Base-by-base conservation (phyloP, 805 yeast genomes). In the Candida sphagnicola region DNA sequence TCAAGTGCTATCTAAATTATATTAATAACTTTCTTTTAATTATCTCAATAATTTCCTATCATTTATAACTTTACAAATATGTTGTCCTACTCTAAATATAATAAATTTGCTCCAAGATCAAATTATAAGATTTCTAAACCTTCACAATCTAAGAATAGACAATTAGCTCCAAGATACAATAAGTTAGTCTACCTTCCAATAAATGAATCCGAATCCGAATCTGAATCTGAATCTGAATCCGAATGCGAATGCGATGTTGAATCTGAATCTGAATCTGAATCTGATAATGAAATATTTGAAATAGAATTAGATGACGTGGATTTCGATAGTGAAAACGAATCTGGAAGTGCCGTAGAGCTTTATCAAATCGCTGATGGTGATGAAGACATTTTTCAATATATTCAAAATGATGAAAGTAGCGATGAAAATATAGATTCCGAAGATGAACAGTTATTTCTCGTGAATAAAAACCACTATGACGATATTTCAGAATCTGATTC, bases 191-290 rank as follows among this genome's bases (percentile, higher is more conserved):
- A 26, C 15, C 5, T 26, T 5, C 29, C 29, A 5, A n/a, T 10
- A 26, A 26, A 26, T 12, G 29, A 26, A 26, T 10, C 15, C 12
- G 29, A 26, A 26, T 10, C 15, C 5, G 29, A 26, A 10, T 26
- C 29, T 26, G 29, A 26, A 26, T 26, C 29, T 13, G 29, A 26
- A 26, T 26, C n/a, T 26, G 29, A 26, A 26, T 26, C 29, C 29
- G 24, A 21, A n/a, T n/a, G n/a, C n/a, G n/a, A n/a, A n/a, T n/a
- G n/a, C n/a, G 25, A 21, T 21, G 11, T 8, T 11, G 25, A 21
- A 26, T 26, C 29, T 26, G 29, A 26, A 26, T 8, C 29, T 26
- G 29, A 26, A 26, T 26, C 29, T 13, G 29, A 26, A 26, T 26
- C 29, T n/a, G 29, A 26, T 12, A 21, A 21, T 10, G 29, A 26